Base-by-base conservation (phyloP, 1,284 basidiomycete species). In the Leccinum holopus region DNA sequence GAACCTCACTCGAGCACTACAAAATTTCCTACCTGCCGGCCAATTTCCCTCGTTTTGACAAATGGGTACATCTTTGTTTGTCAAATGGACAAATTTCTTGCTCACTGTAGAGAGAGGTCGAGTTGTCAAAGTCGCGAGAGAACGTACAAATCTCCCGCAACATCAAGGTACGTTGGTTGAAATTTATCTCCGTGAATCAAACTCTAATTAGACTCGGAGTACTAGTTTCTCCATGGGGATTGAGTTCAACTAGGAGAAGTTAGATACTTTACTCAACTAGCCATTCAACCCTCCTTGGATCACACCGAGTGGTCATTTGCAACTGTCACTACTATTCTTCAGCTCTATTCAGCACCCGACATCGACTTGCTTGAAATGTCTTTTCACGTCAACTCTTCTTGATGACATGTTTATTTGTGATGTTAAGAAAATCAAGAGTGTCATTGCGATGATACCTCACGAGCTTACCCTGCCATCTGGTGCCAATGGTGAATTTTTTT, bases 381-480 rank as follows among this genome's bases (percentile, higher is more conserved):
- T 4, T 68, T 32, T 2, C 67, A 67, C 59, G 0, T 68, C 61
- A 1, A 1, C 8, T 0, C 12, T 55, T 0, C 55, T 58, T 1
- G 44, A 68, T 0, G 32, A 60, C 0, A 2, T 62, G 2, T 6
- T 55, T 3, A 5, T 65, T 3, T 47, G 60, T 12, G 30, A 61
- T 8, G 11, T 68, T n/a, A 66, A 66, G 28, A 11, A 1, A 0
- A 62, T 68, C 10, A 28, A 18, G 0, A 65, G 60, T 12, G 32
- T 65, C 2, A 39, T 67, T 12, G 59, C 61, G 1, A 67, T 67
- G 63, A 55, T 67, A 1, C 63, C 61, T 1, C 44, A 4, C 2
- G 35, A 0, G 8, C 7, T 65, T 0, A 54, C 10, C 0, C 32
- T 65, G 8, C 57, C 52, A 5, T 58, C 58, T 2, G 51, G 60